phyloP scores from a whole-genome alignment of 257 asterid species.

The Lantana camara region DNA sequence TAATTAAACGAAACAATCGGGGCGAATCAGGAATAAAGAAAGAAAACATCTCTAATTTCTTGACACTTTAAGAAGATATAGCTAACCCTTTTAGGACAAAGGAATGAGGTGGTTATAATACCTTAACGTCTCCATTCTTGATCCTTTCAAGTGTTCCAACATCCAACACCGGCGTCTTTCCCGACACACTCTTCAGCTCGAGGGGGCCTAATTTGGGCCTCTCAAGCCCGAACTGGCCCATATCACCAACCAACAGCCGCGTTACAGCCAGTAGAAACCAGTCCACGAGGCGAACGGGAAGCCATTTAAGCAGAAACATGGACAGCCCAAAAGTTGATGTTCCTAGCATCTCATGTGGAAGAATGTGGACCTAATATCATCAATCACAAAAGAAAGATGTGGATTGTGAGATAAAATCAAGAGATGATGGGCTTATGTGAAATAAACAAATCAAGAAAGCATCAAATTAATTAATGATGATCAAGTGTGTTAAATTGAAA shows the following conservation, averaged over 20 bases:
- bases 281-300: slow-evolving; percentile 60
- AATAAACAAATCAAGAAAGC: neutral
- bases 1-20: neutral
- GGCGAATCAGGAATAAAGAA: neutral
- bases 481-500: neutral
- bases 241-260: slow-evolving; percentile 58
- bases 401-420: slow-evolving; percentile 6
- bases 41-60: neutral
- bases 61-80: neutral
- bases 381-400: neutral
- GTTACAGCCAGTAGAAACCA: slow-evolving; percentile 43
- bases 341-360: slow-evolving; percentile 71
- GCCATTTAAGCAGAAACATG: slow-evolving; percentile 65
- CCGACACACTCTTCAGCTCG: slow-evolving; percentile 53
- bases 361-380: slow-evolving; percentile 57
- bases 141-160: slow-evolving; percentile 77
- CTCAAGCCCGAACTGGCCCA: slow-evolving; percentile 50
- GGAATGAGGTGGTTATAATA: slow-evolving; percentile 23
- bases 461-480: too few relatives aligned
- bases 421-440: slow-evolving; percentile 7
- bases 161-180: slow-evolving; percentile 75
- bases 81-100: neutral
- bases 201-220: slow-evolving; percentile 67
- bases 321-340: slow-evolving; percentile 69
- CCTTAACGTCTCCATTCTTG: slow-evolving; percentile 66